phyloP scores from a whole-genome alignment of 345 rosid species.

The Hypericum androsaemum region DNA sequence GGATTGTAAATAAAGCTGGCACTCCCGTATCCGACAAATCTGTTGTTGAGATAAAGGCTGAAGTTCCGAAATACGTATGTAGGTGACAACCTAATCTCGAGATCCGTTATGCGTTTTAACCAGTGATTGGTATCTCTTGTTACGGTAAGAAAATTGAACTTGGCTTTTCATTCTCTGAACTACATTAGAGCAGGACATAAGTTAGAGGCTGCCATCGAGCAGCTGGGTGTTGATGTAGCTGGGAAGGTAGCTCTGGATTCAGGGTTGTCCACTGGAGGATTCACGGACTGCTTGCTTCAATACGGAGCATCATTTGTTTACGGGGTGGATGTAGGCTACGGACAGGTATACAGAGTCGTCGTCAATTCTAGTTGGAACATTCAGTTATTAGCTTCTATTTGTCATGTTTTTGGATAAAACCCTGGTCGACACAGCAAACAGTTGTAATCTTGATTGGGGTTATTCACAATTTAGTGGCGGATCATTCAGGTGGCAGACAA shows the following conservation, averaged over 20 bases:
- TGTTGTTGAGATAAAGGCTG: conserved; percentile 63
- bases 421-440: no score
- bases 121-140: no score
- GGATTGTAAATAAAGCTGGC: conserved; percentile 76
- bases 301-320: conserved; percentile 82
- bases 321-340: conserved; percentile 97
- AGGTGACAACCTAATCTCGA: conserved; percentile 62
- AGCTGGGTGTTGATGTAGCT: conserved; percentile 64
- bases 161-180: conserved; percentile 1
- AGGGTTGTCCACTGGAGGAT: conserved; percentile 93
- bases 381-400: no score
- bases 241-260: conserved; percentile 94
- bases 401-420: no score
- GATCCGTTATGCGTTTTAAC: conserved; percentile 11
- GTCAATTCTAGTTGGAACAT: background rate
- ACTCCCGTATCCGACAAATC: conserved; percentile 60
- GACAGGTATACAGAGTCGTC: conserved; percentile 44
- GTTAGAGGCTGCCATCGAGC: conserved; percentile 90
- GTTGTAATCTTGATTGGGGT: no score
- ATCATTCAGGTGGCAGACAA: conserved; percentile 73
- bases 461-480: no score
- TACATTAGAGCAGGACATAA: conserved; percentile 74
- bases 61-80: conserved; percentile 95
- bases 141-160: no score
- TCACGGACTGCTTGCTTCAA: conserved; percentile 92